phyloP scores from a whole-genome alignment of 345 rosid genomes.

The Salix koriyanagi region DNA sequence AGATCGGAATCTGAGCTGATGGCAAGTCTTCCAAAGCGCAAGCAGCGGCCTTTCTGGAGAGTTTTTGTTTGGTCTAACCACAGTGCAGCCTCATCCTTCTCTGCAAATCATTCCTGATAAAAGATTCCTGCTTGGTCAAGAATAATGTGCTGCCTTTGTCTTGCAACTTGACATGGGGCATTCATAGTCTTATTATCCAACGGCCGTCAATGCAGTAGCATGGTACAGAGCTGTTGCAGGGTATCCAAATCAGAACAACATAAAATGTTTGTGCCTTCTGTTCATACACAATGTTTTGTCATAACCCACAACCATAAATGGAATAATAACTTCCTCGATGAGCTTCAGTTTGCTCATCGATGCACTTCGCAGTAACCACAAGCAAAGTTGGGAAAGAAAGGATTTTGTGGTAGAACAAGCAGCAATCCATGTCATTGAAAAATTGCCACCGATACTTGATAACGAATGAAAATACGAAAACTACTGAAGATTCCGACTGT shows the following conservation, averaged over 20 bases:
- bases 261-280: slow-evolving; percentile 18
- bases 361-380: neutral
- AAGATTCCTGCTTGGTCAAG: neutral
- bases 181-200: slow-evolving; percentile 18
- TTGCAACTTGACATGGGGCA: slow-evolving; percentile 12
- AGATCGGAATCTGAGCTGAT: slow-evolving; percentile 41
- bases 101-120: slow-evolving; percentile 30
- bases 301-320: neutral
- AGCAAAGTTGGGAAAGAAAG: neutral
- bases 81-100: slow-evolving; percentile 35
- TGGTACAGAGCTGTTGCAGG: slow-evolving; percentile 32
- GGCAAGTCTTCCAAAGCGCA: slow-evolving; percentile 32
- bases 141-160: slow-evolving; percentile 17
- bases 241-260: slow-evolving; percentile 12
- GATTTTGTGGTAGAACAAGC: neutral
- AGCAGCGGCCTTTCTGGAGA: slow-evolving; percentile 53
- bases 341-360: neutral
- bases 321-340: neutral
- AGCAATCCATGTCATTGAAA: neutral
- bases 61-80: slow-evolving; percentile 48
- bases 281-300: slow-evolving; percentile 17
- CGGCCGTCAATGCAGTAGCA: slow-evolving; percentile 30
- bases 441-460: no score
- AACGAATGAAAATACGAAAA: no score
- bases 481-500: no score